These are phyloP conservation scores for Penicillium janthinellum DNA, from an alignment of 2,329 filamentous ascomycete genomes.

Conservation along the genomic window DNA sequence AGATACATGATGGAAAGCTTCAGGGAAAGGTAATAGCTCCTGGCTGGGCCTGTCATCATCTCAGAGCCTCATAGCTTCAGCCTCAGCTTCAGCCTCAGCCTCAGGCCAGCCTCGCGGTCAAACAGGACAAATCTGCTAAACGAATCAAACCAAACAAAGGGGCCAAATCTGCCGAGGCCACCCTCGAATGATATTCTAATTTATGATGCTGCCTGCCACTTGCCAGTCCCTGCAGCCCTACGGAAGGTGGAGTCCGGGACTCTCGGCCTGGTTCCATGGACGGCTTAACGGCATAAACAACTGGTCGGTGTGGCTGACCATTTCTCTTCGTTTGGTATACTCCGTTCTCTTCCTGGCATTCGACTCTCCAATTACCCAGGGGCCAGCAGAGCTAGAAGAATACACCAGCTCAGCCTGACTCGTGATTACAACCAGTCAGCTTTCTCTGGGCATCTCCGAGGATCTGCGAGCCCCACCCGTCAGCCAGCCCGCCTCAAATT, in stretches of 20 bases:
- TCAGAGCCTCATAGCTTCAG: too few species aligned
- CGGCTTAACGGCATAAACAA: not conserved
- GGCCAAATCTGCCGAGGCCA: not conserved
- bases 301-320: not conserved
- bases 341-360: not conserved
- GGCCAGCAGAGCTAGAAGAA: not conserved
- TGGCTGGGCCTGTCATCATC: too few species aligned
- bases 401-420: not conserved
- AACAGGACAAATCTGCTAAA: not conserved
- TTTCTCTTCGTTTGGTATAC: not conserved
- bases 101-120: not conserved
- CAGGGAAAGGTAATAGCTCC: too few species aligned
- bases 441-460: not conserved
- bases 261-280: conserved; percentile 1
- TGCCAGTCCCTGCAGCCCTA: conserved; percentile 18
- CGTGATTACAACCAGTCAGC: too few species aligned
- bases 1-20: too few species aligned
- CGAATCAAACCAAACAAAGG: not conserved
- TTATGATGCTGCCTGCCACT: conserved; percentile 14
- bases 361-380: not conserved
- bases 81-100: too few species aligned
- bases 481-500: conserved; percentile 17
- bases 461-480: conserved; percentile 10
- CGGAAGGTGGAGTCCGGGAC: not conserved
- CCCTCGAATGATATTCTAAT: not conserved